phyloP scores from a whole-genome alignment of 768 basidiomycete genomes.

The Lanmaoa rubissima region DNA sequence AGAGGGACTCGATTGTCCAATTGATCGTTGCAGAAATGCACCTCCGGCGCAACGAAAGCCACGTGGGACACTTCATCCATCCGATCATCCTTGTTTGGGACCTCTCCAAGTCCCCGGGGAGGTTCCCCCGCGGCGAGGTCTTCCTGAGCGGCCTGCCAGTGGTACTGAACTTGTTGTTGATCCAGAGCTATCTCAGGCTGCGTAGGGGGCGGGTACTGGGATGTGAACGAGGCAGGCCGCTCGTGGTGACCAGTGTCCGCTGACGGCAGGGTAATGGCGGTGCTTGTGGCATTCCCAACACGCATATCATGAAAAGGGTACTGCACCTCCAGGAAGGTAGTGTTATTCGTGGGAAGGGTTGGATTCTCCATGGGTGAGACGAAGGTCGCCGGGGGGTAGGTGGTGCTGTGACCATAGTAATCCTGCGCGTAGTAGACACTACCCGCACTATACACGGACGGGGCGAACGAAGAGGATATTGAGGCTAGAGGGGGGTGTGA shows the following conservation, averaged over 20 bases:
- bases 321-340: not conserved
- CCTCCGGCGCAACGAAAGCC: no score
- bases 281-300: not conserved
- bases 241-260: not conserved
- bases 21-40: no score
- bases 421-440: not conserved
- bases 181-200: not conserved
- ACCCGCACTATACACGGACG: not conserved
- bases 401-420: not conserved
- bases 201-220: not conserved
- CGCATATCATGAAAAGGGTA: not conserved
- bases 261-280: not conserved
- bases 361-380: not conserved
- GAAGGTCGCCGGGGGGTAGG: not conserved
- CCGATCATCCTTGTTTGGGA: not conserved
- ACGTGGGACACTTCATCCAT: not conserved
- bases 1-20: no score
- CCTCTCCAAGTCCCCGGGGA: not conserved
- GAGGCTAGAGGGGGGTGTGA: not conserved
- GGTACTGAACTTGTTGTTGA: not conserved
- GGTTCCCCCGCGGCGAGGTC: not conserved
- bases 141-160: not conserved
- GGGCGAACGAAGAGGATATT: not conserved
- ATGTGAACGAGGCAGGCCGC: not conserved
- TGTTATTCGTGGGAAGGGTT: not conserved